These are phyloP conservation scores for Hemileccinum impolitum DNA, from an alignment of 768 basidiomycete species.

Conservation along the genomic window DNA sequence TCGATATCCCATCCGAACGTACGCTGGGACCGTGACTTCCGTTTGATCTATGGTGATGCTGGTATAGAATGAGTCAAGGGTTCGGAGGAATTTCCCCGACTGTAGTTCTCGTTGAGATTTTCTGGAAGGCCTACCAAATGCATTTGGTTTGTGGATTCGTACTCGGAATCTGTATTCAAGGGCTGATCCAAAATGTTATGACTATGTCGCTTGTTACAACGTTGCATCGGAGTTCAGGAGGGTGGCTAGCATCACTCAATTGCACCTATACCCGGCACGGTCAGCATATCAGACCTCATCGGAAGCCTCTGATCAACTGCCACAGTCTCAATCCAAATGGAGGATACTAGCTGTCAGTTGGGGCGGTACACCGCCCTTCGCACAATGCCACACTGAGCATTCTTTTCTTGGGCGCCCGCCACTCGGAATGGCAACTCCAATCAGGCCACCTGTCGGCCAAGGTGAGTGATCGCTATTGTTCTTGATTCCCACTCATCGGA, in stretches of 20 bases:
- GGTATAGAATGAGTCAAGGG: not conserved
- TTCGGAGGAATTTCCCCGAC: not conserved
- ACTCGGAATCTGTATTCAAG: not conserved
- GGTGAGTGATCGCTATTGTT: constrained; percentile 20
- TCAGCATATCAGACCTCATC: not conserved
- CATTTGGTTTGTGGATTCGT: not conserved
- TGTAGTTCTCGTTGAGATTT: not conserved
- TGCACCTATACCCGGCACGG: not conserved
- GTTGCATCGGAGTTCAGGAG: not conserved
- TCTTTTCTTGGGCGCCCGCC: constrained; percentile 2
- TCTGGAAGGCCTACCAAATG: not conserved
- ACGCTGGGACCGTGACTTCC: not conserved
- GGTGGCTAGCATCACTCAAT: not conserved
- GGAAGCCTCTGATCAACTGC: not conserved
- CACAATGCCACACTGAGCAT: constrained; percentile 1
- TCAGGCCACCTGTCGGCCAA: constrained; percentile 14
- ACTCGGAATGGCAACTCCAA: constrained; percentile 12
- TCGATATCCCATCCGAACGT: constrained; percentile 7
- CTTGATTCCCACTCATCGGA: constrained; percentile 11
- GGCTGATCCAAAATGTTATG: not conserved
- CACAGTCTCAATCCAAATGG: constrained; percentile 7
- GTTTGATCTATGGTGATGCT: constrained; percentile 1
- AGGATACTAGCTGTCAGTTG: not conserved
- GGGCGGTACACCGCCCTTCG: constrained; percentile 1
- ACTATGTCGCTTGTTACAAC: not conserved